Evolutionary conservation across 305 asterid species (phyloP), one percentile per base, ranked within the genome.

Genomic region (Fraxinus sp.): DNA sequence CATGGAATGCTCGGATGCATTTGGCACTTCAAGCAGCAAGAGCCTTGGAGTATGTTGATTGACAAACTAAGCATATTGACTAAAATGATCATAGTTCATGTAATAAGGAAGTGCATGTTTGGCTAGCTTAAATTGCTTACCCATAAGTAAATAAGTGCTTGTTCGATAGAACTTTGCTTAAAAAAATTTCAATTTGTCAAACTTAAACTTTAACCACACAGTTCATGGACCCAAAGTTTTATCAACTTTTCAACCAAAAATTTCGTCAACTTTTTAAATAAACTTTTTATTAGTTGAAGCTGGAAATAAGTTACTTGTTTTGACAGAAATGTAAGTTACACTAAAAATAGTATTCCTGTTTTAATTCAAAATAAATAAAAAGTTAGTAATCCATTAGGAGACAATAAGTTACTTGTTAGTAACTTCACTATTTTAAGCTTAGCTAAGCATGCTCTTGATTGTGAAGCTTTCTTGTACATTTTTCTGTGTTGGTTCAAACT

Each of bases 11-110:
- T 77, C 98, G 99, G 83, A 87, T 93, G 85, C 86, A 81, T 37
- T 74, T 94, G 89, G 98, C 97, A 0, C 97, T 94, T 91, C 94
- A 96, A 90, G 98, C 98, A 85, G 98, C 99, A 70, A 88, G 88
- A 87, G 95, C 97, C 81, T 84, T 96, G 24, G 98, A 93, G 99
- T 96, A 91, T 80, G 98, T 91, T 78, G 44, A 32, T 77, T 75
- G 11, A 68, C 2, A 41, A 76, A 44, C 59, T 78, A 35, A 0
- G 13, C 70, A 10, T 28, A 28, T 28, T 68, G 36, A 62, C 74
- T 16, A 62, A 62, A 76, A 39, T 62, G 24, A 64, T 44, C 30
- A 7, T 52, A 46, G 59, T 49, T 83, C 76, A 2, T 30, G 36
- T 79, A 22, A 78, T 44, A 14, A 5, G 33, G 66, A 30, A 66